phyloP scores from a whole-genome alignment of 2,329 filamentous ascomycete genomes.

The Onygena corvina region DNA sequence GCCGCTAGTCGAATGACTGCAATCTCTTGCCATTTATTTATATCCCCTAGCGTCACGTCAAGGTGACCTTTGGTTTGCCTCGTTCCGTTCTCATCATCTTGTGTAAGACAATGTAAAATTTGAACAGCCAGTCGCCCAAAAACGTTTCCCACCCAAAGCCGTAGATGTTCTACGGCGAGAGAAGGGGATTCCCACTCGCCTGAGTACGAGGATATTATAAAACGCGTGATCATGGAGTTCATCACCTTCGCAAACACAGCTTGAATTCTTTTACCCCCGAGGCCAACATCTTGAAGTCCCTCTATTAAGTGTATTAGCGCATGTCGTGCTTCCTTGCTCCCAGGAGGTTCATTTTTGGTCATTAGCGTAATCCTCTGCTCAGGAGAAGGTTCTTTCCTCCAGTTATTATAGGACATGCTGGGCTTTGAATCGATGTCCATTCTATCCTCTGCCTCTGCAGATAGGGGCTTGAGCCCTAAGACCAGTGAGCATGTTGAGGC shows the following conservation, averaged over 20 bases:
- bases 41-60: constrained; percentile 31
- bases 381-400: constrained; percentile 25
- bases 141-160: constrained; percentile 44
- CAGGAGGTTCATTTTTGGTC: constrained; percentile 22
- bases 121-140: constrained; percentile 43
- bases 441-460: constrained; percentile 17
- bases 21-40: constrained; percentile 45
- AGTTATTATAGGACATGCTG: constrained; percentile 29
- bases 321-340: constrained; percentile 24
- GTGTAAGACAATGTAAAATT: constrained; percentile 34
- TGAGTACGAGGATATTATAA: constrained; percentile 45
- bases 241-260: constrained; percentile 48
- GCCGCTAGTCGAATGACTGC: constrained; percentile 45
- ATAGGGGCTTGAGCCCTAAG: constrained; percentile 26
- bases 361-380: constrained; percentile 25
- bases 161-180: constrained; percentile 39
- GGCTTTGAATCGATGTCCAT: constrained; percentile 30
- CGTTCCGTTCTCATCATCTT: constrained; percentile 17
- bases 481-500: constrained; percentile 35
- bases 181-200: constrained; percentile 45
- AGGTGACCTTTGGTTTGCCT: constrained; percentile 19
- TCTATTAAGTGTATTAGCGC: constrained; percentile 32
- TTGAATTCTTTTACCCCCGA: constrained; percentile 44
- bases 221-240: constrained; percentile 45
- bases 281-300: constrained; percentile 41